Evolutionary conservation across 331 rosid species (phyloP), one percentile per base, ranked within the genome.

Genomic region (Quercus phellos): DNA sequence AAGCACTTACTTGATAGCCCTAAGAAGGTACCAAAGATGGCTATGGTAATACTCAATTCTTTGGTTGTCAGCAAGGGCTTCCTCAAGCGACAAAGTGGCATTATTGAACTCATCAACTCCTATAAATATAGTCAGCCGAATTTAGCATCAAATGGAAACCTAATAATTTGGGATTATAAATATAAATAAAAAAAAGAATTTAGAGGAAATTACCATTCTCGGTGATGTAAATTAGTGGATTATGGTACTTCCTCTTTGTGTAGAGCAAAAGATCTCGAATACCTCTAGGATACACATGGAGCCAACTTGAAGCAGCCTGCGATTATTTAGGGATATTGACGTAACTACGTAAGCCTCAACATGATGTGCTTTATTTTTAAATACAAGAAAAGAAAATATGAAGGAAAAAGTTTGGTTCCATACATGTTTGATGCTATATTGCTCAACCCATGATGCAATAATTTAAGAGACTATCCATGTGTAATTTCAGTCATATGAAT

Each of bases 11-110:
- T 24, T 24, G 26, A 24, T 24, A 24, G 26, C 86, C 29, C 1
- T 1, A 6, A 7, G 27, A 35, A 87, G 68, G 14, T 56, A 77
- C 60, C 68, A 72, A 5, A 85, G 86, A 74, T 85, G 89, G 2
- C 73, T 60, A 61, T 71, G 16, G 32, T 59, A 6, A 58, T 78
- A 87, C 66, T 89, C 87, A 22, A 89, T 53, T 83, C 93, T 87
- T 1, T 55, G 61, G 1, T 54, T 77, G 74, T 87, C 93, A 16
- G 53, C 51, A 0, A 87, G 84, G 0, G 84, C 70, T 67, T 83
- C 77, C 46, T 84, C 60, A 4, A 87, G 93, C 4, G 85, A 0
- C 26, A 82, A n/a, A 0, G 77, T 53, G 5, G 81, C 87, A 79
- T 89, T 87, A 73, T 89, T 82, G 19, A 27, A 22, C 58, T 85